Percentiles rank a stretch among this genome's conserved stretches.
phyloP scores from a whole-genome alignment of 2,329 filamentous ascomycete species.

The Aspergillus pseudotamarii region DNA sequence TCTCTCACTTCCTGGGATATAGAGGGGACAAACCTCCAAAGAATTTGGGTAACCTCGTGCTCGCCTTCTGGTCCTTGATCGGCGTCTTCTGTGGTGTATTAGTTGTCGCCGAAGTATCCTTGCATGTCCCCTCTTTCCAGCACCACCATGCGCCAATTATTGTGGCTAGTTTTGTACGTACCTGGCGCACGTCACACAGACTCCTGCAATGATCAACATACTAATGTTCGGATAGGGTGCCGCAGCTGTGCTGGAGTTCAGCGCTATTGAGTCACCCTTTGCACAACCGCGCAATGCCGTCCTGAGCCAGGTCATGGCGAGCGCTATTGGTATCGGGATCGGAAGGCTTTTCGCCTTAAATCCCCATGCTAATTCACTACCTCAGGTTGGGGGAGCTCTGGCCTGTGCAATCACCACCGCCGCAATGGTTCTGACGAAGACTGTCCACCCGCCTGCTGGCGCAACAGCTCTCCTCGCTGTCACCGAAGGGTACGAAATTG shows the following conservation, averaged over 20 bases:
- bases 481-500: conserved; percentile 55
- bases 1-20: conserved; percentile 71
- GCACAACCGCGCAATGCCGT: conserved; percentile 73
- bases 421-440: conserved; percentile 71
- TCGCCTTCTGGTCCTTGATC: conserved; percentile 65
- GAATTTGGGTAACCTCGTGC: conserved; percentile 59
- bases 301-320: conserved; percentile 66
- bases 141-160: conserved; percentile 60
- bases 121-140: conserved; percentile 58
- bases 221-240: conserved; percentile 59
- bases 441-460: conserved; percentile 73
- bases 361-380: conserved; percentile 52
- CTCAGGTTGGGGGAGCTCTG: conserved; percentile 67
- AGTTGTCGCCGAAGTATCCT: conserved; percentile 61
- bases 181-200: neutral
- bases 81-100: conserved; percentile 66
- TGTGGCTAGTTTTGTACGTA: conserved; percentile 70
- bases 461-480: conserved; percentile 73
- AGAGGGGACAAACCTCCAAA: conserved; percentile 43
- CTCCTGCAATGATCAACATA: neutral
- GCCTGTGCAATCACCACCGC: conserved; percentile 65
- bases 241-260: conserved; percentile 74
- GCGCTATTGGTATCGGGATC: conserved; percentile 62
- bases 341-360: conserved; percentile 66
- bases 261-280: conserved; percentile 70